Base-by-base conservation (phyloP, 179 eudicot genomes). In the Corrigiola litoralis region DNA sequence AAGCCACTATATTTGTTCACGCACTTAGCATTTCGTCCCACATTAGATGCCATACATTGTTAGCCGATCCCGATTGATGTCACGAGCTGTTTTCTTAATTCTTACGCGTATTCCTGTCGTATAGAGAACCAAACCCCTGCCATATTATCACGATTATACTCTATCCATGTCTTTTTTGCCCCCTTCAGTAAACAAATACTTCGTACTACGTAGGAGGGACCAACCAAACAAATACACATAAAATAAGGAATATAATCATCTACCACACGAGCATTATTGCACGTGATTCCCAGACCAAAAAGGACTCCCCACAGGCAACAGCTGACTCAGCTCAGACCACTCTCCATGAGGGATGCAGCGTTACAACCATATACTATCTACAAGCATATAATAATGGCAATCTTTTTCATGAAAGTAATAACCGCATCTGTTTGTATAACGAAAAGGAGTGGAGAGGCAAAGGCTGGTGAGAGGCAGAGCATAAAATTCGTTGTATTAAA, bases 211-310 rank as follows among this genome's bases (percentile, higher is more conserved):
- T n/a, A n/a, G n/a, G n/a, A n/a, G n/a, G n/a, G n/a, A n/a, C n/a
- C n/a, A n/a, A n/a, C n/a, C n/a, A n/a, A n/a, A n/a, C n/a, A n/a
- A n/a, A n/a, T n/a, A n/a, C n/a, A n/a, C n/a, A n/a, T 48, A 48
- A 6, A 38, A 58, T 21, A 58, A 16, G n/a, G 16, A 6, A n/a
- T 27, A n/a, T 16, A 40, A 38, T 49, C 27, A 38, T 41, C 20
- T 9, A 17, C 10, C 40, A 25, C 65, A 68, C 72, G 72, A 59
- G 72, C 58, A 49, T 17, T 49, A 56, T 8, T 56, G 47, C 34
- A 45, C 6, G 54, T 17, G 29, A 38, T 40, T 66, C 40, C 31
- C 32, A 54, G 18, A 66, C 62, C n/a, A n/a, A 37, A 65, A 25
- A 14, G n/a, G 5, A 29, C 23, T 28, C 10, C 14, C 16, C 5